Conservation (phyloP, 2,329 filamentous ascomycete genomes). For the Pezicula rhizophila region DNA sequence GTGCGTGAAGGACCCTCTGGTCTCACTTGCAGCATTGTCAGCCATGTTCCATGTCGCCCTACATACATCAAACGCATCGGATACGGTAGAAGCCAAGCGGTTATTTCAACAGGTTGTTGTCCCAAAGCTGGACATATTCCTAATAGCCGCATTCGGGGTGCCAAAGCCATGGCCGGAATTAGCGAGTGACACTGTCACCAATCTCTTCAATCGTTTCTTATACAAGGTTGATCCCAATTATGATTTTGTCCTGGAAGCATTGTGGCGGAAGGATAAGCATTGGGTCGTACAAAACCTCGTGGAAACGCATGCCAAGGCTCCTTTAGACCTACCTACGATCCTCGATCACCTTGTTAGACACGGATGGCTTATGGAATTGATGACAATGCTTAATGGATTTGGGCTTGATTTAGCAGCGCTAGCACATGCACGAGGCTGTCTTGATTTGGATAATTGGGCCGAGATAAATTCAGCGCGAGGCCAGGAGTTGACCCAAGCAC, state of each 20-base stretch:
- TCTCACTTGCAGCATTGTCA: slow-evolving; percentile 78
- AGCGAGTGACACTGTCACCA: slow-evolving; percentile 68
- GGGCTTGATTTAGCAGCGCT: slow-evolving; percentile 81
- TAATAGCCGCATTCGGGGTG: slow-evolving; percentile 72
- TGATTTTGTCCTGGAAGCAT: slow-evolving; percentile 82
- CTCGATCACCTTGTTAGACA: slow-evolving; percentile 77
- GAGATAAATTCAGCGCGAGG: slow-evolving; percentile 62
- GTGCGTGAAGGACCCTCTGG: slow-evolving; percentile 78
- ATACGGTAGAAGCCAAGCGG: slow-evolving; percentile 57
- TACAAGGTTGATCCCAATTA: slow-evolving; percentile 71
- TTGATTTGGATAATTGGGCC: slow-evolving; percentile 78
- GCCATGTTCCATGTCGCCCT: slow-evolving; percentile 61
- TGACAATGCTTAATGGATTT: slow-evolving; percentile 61
- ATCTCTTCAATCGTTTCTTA: slow-evolving; percentile 78
- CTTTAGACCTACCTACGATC: slow-evolving; percentile 60
- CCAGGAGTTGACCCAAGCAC: slow-evolving; percentile 60
- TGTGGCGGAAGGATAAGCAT: slow-evolving; percentile 84
- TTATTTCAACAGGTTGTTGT: slow-evolving; percentile 62
- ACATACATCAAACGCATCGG: slow-evolving; percentile 53
- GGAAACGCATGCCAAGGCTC: slow-evolving; percentile 66
- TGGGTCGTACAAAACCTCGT: slow-evolving; percentile 81
- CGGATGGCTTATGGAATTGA: slow-evolving; percentile 76
- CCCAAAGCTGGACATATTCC: slow-evolving; percentile 71
- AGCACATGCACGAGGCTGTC: slow-evolving; percentile 72
- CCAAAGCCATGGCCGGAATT: slow-evolving; percentile 71